Base-by-base conservation (phyloP, 768 basidiomycete species). In the Russula olivacea region DNA sequence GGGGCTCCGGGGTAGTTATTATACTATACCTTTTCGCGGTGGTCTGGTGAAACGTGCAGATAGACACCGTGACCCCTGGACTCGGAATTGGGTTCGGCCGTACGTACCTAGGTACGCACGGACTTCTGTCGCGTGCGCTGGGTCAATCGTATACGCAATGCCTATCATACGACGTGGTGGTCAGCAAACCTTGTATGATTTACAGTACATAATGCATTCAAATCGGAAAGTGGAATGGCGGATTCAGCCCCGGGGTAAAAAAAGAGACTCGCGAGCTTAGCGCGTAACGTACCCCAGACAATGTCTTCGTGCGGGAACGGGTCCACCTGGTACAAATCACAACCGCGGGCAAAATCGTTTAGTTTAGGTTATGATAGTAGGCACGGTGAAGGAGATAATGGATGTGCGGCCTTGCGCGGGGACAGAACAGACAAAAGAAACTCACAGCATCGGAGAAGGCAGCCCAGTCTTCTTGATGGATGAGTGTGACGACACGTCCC, bases 381-480 rank as follows among this genome's bases (percentile, higher is more conserved):
- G n/a, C n/a, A n/a, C n/a, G n/a, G n/a, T n/a, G n/a, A n/a, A n/a
- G n/a, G n/a, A n/a, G n/a, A n/a, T n/a, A n/a, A n/a, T n/a, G n/a
- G n/a, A n/a, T n/a, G n/a, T n/a, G n/a, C n/a, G n/a, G n/a, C n/a
- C n/a, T n/a, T n/a, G n/a, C n/a, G n/a, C 30, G 28, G 10, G 62
- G 12, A 58, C 41, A 3, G n/a, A 9, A 14, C 25, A 45, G 25
- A 28, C 1, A 15, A 7, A 48, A n/a, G n/a, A 9, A 2, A 70
- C 83, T 63, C 66, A 90, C 91, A 19, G 83, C 81, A n/a, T 70
- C 76, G 7, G 88, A 88, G 70, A 90, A 86, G 14, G 74, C 71
- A 40, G 87, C 86, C 95, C 95, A 98, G 50, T 96, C 91, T 71
- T 87, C 84, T 62, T 91, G 89, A 68, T 90, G 88, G 10, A 97